Evolutionary conservation across 495 filamentous ascomycete genomes (phyloP).

Genomic region (Oidiodendron maius): DNA sequence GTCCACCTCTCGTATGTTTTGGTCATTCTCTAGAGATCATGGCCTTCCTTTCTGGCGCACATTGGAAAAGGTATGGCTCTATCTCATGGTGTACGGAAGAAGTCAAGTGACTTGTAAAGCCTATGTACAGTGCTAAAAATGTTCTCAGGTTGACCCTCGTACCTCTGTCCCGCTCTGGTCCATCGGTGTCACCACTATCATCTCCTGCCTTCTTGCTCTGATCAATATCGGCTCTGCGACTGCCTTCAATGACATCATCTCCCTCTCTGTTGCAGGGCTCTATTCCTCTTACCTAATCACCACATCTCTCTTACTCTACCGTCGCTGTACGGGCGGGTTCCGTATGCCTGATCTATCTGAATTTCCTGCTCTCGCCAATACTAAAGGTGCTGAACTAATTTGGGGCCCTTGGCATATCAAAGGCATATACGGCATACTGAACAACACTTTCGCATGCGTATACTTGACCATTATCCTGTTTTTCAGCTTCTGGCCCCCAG

Average conservation of each 20-base stretch:
- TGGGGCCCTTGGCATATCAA: constrained; percentile 48
- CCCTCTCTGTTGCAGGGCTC: constrained; percentile 36
- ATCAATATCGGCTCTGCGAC: constrained; percentile 55
- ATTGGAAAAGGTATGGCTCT: constrained; percentile 15
- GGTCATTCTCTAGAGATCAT: constrained; percentile 49
- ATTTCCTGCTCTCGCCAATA: constrained; percentile 29
- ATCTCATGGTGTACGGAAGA: not conserved
- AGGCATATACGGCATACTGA: constrained; percentile 33
- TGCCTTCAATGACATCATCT: constrained; percentile 52
- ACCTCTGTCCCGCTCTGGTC: constrained; percentile 50
- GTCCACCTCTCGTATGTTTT: constrained; percentile 45
- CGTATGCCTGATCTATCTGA: constrained; percentile 13
- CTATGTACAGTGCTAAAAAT: too few relatives aligned
- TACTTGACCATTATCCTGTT: constrained; percentile 40
- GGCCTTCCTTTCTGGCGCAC: constrained; percentile 41
- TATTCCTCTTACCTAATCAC: constrained; percentile 42
- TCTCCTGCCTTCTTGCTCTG: constrained; percentile 50
- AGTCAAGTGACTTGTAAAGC: too few relatives aligned
- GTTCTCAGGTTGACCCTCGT: constrained; percentile 28
- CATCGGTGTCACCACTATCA: constrained; percentile 38
- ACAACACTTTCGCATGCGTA: constrained; percentile 38
- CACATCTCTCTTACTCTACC: constrained; percentile 20
- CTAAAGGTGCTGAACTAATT: constrained; percentile 23
- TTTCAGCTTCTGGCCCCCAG: constrained; percentile 45
- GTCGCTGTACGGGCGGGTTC: constrained; percentile 31